Base-by-base conservation (phyloP, 768 basidiomycete species). In the Russula virescens region DNA sequence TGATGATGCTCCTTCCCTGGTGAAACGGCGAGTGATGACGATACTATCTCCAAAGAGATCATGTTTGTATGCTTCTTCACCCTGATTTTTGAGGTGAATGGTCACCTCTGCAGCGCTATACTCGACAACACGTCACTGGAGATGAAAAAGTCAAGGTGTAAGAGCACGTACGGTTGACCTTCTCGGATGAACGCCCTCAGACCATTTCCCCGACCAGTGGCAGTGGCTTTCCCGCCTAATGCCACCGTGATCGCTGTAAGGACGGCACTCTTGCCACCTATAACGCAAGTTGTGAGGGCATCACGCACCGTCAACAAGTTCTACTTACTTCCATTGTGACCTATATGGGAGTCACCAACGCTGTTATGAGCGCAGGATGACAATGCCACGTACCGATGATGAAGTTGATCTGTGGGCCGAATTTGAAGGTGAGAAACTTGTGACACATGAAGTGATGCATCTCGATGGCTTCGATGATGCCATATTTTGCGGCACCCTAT, bases 391-490 rank as follows among this genome's bases (percentile, higher is more conserved):
- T 68, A 87, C 93, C 94, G 43, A 96, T 96, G 68, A 99, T 91
- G 71, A 98, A 98, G 75, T 98, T 99, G 71, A 99, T 91, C 73
- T 95, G 92, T 10, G 90, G 88, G 0, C 94, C 93, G 66, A 98
- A 93, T 2, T 82, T 80, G 74, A 97, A 91, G 1, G 81, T 86
- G 49, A 94, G 79, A 73, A 81, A 86, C 72, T 85, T 81, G 75
- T 98, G 95, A 73, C 94, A 97, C 94, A 98, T 96, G 76, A 98
- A 98, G 71, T 98, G 88, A 70, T 85, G 81, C 83, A 93, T 85
- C 70, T 94, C 88, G 47, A 97, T 82, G 38, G 81, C 79, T 68
- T 92, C 88, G 63, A 98, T 90, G 67, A 98, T 87, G 5, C 95
- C 96, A 68, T 87, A 83, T 55, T 95, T 88, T 6, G 94, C 91